Evolutionary conservation across 1,284 basidiomycete genomes (phyloP).

Genomic region (Takashimella koratensis): DNA sequence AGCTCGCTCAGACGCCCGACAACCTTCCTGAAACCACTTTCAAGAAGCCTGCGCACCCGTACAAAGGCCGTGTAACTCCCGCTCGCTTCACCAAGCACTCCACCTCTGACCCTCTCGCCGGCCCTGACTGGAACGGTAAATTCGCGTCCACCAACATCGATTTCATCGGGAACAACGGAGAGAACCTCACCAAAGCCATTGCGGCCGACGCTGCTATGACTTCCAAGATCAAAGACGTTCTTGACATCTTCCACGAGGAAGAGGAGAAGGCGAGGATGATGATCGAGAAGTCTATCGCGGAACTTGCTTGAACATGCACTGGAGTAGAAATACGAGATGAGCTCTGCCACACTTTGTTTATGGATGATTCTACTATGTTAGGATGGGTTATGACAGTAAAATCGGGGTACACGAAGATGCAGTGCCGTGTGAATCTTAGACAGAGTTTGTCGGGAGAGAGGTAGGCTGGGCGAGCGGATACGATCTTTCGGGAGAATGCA

Average conservation of each 20-base stretch:
- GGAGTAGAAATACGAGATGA: no score
- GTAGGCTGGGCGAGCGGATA: no score
- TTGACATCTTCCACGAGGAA: background rate
- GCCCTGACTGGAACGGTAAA: constrained; percentile 1
- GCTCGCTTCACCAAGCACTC: background rate
- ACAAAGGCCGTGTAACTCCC: background rate
- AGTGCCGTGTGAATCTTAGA: no score
- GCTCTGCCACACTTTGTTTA: no score
- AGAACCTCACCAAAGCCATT: background rate
- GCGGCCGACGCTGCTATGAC: constrained; percentile 1
- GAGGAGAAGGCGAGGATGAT: constrained; percentile 2
- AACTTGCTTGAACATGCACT: no score
- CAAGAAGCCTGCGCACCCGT: background rate
- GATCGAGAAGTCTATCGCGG: constrained; percentile 7
- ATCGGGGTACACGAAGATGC: no score
- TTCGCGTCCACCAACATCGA: constrained; percentile 1
- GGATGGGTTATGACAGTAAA: no score
- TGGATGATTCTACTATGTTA: no score
- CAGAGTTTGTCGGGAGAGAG: no score
- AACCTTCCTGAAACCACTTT: no score
- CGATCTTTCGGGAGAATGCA: no score
- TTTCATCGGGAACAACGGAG: constrained; percentile 3
- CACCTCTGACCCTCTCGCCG: constrained; percentile 2
- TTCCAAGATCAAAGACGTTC: constrained; percentile 1
- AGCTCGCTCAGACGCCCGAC: no score